Evolutionary conservation across 176 grass and related monocot species (phyloP), one percentile per base, ranked within the genome.

Genomic region (Stipa capillata): DNA sequence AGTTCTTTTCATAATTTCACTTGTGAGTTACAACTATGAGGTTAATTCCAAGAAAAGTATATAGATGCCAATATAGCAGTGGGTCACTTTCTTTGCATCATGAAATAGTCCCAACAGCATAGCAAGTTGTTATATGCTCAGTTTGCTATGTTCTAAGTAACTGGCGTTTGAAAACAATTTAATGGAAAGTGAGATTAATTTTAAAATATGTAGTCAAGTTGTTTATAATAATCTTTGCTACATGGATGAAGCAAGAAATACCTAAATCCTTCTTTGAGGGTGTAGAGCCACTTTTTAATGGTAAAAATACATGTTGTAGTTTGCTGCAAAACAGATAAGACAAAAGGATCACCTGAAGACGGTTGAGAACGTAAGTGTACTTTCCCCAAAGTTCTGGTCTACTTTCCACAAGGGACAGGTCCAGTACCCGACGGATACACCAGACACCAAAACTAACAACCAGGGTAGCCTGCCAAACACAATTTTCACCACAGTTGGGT

Each of bases 381-480:
- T 99, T 99, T 39, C 97, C 97, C 97, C 97, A 99, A 79, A 99
- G 86, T 48, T 99, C 97, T 14, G 97, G 97, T 77, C 97, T 87
- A 56, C 97, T 99, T 84, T 99, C 97, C 70, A 96, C 92, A 14
- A 84, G 79, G 72, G 90, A 99, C 27, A 99, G 77, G 68, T 96
- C 88, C 20, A 99, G 74, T 55, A 96, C 90, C 48, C 92, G 83
- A 24, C 68, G 79, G 42, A 96, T 83, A 27, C 90, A 99, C 97
- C 97, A 99, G 61, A 99, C 90, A 88, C 97, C 97, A 12, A 99
- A 99, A 78, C 92, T 99, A 27, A 93, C 75, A 64, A 93, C 72
- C 8, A 99, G 85, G n/a, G 88, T 81, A 18, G 84, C 78, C 7
- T 80, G 86, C 97, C 97, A 99, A 77, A 93, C 39, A 20, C 97